A percentile compares a stretch with the other conserved stretches of the same genome.
Evolutionary conservation across 306 rosid genomes (phyloP).

Genomic region (Carpinus fangiana): DNA sequence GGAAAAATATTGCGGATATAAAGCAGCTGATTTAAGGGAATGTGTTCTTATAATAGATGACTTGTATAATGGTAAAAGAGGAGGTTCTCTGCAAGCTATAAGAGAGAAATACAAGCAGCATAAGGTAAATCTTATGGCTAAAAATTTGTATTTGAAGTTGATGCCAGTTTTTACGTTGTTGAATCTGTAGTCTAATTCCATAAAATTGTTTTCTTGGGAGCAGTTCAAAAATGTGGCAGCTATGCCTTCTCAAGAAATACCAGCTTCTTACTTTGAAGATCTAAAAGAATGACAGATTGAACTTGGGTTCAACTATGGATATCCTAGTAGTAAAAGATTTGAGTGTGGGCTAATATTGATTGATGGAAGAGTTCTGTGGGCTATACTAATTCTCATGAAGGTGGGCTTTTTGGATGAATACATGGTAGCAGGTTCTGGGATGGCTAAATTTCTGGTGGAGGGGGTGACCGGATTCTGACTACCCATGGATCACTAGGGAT

Average conservation of each 20-base stretch:
- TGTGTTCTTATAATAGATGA: constrained; percentile 64
- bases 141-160: neutral
- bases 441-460: too few relatives aligned
- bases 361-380: neutral
- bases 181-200: constrained; percentile 12
- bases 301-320: neutral
- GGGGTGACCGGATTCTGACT: too few relatives aligned
- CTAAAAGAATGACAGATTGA: neutral
- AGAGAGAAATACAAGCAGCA: constrained; percentile 85
- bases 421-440: constrained; percentile 40
- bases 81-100: constrained; percentile 56
- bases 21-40: constrained; percentile 57
- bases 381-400: constrained; percentile 28
- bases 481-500: too few relatives aligned
- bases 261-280: constrained; percentile 2
- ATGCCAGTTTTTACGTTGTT: neutral
- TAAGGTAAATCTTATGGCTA: constrained; percentile 43
- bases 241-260: constrained; percentile 5
- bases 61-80: constrained; percentile 66
- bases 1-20: constrained; percentile 56
- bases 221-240: constrained; percentile 6
- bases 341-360: neutral
- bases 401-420: constrained; percentile 57
- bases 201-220: neutral
- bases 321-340: neutral